A percentile compares a stretch with the other conserved stretches of the same genome.
phyloP scores from a whole-genome alignment of 805 yeast genomes.

The Wickerhamiella occidentalis region DNA sequence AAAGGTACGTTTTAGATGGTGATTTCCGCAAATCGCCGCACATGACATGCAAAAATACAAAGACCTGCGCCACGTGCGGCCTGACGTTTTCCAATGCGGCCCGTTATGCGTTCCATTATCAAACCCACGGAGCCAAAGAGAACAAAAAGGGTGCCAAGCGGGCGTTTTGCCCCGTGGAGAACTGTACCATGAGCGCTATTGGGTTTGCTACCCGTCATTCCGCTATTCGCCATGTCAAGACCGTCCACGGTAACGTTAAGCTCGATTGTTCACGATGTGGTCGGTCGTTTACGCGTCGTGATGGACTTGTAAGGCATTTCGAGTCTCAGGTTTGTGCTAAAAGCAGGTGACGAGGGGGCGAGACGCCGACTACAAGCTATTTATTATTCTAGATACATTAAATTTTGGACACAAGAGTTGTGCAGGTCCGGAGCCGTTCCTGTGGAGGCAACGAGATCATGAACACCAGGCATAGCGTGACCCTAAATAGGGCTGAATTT shows the following conservation, averaged over 20 bases:
- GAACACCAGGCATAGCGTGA: no score
- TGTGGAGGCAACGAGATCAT: no score
- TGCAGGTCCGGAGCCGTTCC: no score
- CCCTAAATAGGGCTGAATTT: no score
- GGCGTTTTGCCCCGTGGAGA: neutral
- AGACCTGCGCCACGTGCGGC: neutral
- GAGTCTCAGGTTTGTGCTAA: neutral
- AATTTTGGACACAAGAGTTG: no score
- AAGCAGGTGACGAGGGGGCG: no score
- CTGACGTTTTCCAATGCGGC: neutral
- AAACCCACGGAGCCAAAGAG: neutral
- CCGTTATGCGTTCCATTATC: neutral
- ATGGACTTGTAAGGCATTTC: neutral
- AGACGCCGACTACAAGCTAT: no score
- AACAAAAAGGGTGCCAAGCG: neutral
- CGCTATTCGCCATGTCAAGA: neutral
- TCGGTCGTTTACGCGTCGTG: neutral
- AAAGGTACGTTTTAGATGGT: neutral
- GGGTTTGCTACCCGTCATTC: neutral
- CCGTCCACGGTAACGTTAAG: neutral
- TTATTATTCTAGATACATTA: no score
- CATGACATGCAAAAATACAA: neutral
- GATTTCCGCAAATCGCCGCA: neutral
- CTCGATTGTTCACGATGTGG: neutral
- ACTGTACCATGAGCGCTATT: neutral